Evolutionary conservation across 2,329 filamentous ascomycete species (phyloP), one percentile per base, ranked within the genome.

Genomic region (Pestalotiopsis sp.): DNA sequence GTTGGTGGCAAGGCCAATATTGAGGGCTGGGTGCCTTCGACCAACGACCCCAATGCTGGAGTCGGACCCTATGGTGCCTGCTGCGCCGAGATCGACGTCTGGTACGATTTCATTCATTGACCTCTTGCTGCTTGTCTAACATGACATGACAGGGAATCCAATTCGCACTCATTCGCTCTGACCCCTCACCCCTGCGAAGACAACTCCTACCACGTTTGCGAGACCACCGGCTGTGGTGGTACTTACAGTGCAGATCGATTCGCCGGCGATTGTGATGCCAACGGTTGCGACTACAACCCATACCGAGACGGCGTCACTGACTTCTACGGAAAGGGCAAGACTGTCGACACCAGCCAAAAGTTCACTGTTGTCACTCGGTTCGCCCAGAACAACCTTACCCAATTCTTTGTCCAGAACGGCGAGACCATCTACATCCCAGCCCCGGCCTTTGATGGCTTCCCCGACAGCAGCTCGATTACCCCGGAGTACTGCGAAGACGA

Each of bases 281-380:
- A 90, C 74, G 89, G 89, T 52, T 92, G 90, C 73, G 89, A 91
- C 77, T 91, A 88, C 84, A 90, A 90, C 83, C 81, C 86, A n/a
- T 91, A 86, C 85, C 87, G 89, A 75, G 84, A 89, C 82, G 90
- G 89, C 69, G 84, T 87, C 78, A 80, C 80, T 39, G 80, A 83
- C 78, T 91, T 90, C 83, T 91, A 87, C 80, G 89, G 89, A 67
- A 80, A 84, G 2, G 86, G 85, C 71, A 82, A 82, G 76, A 67
- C 65, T 6, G 56, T 67, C 4, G 65, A 67, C 20, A 67, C 65
- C 3, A 67, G 52, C 65, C 17, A 67, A 56, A 67, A 67, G 56
- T 67, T 67, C 65, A 67, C 65, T 23, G 87, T 90, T 41, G 85
- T 91, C 66, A 89, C 88, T 12, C 88, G 89, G 73, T 91, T 90